phyloP scores from a whole-genome alignment of 2,329 filamentous ascomycete species.

The Sporothrix inflata region DNA sequence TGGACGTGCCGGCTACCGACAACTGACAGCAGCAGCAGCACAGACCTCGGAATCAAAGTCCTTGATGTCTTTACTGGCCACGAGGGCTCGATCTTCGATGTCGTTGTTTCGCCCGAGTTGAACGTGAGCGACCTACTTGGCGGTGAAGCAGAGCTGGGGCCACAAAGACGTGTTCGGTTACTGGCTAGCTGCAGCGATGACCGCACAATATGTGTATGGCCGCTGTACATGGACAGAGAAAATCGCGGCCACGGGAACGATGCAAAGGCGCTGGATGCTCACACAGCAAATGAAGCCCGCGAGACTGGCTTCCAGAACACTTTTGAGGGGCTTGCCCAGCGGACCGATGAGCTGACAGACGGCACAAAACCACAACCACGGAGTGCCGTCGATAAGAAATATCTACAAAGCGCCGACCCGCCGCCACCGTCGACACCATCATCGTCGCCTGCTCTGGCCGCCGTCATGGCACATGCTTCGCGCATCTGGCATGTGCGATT shows the following conservation, averaged over 20 bases:
- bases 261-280: conserved; percentile 30
- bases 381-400: not conserved
- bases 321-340: conserved; percentile 35
- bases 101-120: conserved; percentile 70
- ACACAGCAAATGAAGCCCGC: conserved; percentile 44
- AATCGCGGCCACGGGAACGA: no score
- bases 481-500: conserved; percentile 89
- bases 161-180: conserved; percentile 44
- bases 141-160: not conserved
- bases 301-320: conserved; percentile 62
- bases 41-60: conserved; percentile 44
- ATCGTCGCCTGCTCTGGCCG: conserved; percentile 59
- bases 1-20: conserved; percentile 68
- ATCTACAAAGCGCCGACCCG: conserved; percentile 1
- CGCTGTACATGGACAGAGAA: conserved; percentile 36
- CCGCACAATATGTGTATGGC: conserved; percentile 83
- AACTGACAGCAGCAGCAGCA: not conserved
- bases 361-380: not conserved
- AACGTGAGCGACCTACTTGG: conserved; percentile 30
- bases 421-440: conserved; percentile 17
- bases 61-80: conserved; percentile 67
- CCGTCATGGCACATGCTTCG: conserved; percentile 82
- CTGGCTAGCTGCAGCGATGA: conserved; percentile 95
- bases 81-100: conserved; percentile 91
- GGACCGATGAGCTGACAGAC: conserved; percentile 23